Evolutionary conservation across 2,329 filamentous ascomycete species (phyloP).

Genomic region (Xylariaceae sp.): DNA sequence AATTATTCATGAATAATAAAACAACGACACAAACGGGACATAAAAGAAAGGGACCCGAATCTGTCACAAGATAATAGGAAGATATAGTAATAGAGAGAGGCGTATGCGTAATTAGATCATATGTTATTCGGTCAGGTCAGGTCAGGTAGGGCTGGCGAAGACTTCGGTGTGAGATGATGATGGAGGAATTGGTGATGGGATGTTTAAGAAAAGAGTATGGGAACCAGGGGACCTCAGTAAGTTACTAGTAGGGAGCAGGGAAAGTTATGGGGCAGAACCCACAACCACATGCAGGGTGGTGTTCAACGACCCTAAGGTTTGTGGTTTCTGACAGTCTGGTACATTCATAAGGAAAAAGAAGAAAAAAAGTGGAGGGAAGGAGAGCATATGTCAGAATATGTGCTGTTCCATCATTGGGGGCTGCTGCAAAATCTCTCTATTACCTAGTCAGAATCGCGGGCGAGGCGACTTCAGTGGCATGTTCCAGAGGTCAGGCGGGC

Average conservation of each 20-base stretch:
- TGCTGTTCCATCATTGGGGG: not conserved
- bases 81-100: not conserved
- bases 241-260: too few relatives aligned
- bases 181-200: conserved; percentile 15
- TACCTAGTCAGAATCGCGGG: conserved; percentile 14
- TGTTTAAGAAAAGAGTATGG: conserved; percentile 17
- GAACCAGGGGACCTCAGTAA: too few relatives aligned
- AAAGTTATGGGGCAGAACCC: not conserved
- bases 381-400: conserved; percentile 2
- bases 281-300: conserved; percentile 24
- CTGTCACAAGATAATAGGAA: not conserved
- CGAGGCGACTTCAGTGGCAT: conserved; percentile 18
- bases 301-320: conserved; percentile 15
- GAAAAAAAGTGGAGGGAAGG: conserved; percentile 8
- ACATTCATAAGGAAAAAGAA: not conserved
- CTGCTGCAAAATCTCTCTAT: conserved; percentile 20
- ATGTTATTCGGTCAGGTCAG: conserved; percentile 1
- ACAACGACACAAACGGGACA: conserved; percentile 15
- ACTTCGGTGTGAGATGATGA: conserved; percentile 22
- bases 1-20: conserved; percentile 12
- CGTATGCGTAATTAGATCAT: conserved; percentile 4
- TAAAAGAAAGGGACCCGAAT: conserved; percentile 1
- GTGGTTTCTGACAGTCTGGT: not conserved
- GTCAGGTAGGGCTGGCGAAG: conserved; percentile 11
- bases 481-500: conserved; percentile 20